Evolutionary conservation across 1,284 basidiomycete genomes (phyloP).

Genomic region (Pseudozyma flocculosa): DNA sequence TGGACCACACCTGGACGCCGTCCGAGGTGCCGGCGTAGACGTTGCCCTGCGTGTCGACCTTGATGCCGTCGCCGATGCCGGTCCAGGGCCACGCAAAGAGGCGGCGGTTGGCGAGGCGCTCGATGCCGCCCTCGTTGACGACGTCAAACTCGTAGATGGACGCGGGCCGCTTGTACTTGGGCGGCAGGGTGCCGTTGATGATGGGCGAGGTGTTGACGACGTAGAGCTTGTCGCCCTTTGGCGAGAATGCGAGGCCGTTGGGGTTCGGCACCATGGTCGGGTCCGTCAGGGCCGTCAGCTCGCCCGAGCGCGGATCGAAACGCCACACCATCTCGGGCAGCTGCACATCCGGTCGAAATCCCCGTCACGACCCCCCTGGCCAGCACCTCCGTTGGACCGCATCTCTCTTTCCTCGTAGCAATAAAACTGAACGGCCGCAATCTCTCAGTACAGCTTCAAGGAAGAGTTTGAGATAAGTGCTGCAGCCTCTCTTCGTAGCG

Average conservation of each 20-base stretch:
- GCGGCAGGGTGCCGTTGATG: conserved; percentile 41
- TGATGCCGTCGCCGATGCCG: conserved; percentile 68
- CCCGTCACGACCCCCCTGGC: too few species aligned
- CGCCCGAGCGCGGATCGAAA: conserved; percentile 60
- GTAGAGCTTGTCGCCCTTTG: conserved; percentile 69
- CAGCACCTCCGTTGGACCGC: too few species aligned
- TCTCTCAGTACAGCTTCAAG: too few species aligned
- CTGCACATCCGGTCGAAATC: conserved; percentile 1
- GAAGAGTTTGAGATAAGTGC: too few species aligned
- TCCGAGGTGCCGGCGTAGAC: conserved; percentile 66
- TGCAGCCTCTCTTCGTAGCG: too few species aligned
- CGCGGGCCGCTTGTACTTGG: not conserved
- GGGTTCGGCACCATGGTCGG: conserved; percentile 64
- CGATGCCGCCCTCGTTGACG: conserved; percentile 59
- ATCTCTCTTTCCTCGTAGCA: too few species aligned
- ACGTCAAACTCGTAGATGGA: conserved; percentile 73
- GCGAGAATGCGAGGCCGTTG: conserved; percentile 71
- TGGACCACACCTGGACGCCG: conserved; percentile 13
- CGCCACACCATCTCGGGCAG: conserved; percentile 2
- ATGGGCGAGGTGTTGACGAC: conserved; percentile 64
- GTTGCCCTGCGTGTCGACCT: conserved; percentile 68
- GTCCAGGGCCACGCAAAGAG: conserved; percentile 72
- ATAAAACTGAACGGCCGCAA: too few species aligned
- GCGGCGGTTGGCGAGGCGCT: conserved; percentile 64
- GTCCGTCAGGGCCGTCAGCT: conserved; percentile 68